Conservation (phyloP, 208 protist species). For the Crithidia sp. region DNA sequence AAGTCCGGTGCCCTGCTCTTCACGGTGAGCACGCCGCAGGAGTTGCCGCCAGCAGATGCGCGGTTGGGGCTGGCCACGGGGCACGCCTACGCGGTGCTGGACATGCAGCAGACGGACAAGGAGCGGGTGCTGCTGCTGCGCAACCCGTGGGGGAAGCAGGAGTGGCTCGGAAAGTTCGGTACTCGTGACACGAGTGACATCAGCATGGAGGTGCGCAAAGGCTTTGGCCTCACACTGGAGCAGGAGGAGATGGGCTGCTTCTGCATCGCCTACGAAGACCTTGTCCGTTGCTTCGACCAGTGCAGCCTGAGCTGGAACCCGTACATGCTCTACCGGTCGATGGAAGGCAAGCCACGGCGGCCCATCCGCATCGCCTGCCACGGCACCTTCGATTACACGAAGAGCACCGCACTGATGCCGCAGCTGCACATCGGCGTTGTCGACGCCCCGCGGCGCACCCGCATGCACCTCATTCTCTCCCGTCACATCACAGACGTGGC, state of each 20-base stretch:
- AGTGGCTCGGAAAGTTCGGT: constrained; percentile 68
- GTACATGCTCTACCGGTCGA: constrained; percentile 76
- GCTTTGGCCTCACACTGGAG: constrained; percentile 51
- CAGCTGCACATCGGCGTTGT: constrained; percentile 86
- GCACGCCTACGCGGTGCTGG: constrained; percentile 84
- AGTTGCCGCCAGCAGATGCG: constrained; percentile 29
- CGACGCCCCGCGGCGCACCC: constrained; percentile 50
- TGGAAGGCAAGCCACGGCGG: constrained; percentile 53
- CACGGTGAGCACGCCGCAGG: constrained; percentile 58
- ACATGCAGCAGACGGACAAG: constrained; percentile 54
- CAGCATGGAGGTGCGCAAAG: constrained; percentile 41
- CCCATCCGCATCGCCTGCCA: constrained; percentile 81
- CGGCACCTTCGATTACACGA: constrained; percentile 48
- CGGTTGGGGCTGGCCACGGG: constrained; percentile 46
- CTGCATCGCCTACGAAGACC: constrained; percentile 83
- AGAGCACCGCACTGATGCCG: constrained; percentile 58
- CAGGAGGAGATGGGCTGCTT: constrained; percentile 78
- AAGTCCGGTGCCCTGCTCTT: constrained; percentile 65
- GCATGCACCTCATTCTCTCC: constrained; percentile 86
- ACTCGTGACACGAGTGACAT: constrained; percentile 50
- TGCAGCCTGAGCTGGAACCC: constrained; percentile 89
- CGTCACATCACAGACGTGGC: constrained; percentile 75
- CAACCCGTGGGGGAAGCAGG: constrained; percentile 81
- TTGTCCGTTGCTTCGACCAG: constrained; percentile 64
- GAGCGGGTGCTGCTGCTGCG: constrained; percentile 69